phyloP scores from a whole-genome alignment of 2,329 filamentous ascomycete species.

The Emmonsiellopsis sp. region DNA sequence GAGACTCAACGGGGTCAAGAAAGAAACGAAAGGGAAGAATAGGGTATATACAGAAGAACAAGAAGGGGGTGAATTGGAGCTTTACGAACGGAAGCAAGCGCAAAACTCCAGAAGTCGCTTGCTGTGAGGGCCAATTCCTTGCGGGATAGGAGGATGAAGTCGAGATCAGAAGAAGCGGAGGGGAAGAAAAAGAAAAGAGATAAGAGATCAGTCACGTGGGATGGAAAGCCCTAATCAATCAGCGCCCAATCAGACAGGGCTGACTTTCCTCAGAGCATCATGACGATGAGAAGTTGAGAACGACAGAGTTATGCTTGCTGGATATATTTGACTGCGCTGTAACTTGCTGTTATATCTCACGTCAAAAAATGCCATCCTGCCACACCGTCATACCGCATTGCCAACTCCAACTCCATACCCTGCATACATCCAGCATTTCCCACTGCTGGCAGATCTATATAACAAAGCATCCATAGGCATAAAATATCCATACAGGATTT shows the following conservation, averaged over 20 bases:
- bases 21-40: neutral
- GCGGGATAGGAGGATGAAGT: conserved; percentile 4
- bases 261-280: neutral
- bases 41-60: neutral
- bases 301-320: too few relatives aligned
- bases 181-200: conserved; percentile 9
- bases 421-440: too few relatives aligned
- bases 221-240: neutral
- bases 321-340: too few relatives aligned
- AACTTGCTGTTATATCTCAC: too few relatives aligned
- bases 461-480: too few relatives aligned
- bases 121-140: conserved; percentile 7
- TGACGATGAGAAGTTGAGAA: too few relatives aligned
- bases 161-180: conserved; percentile 6
- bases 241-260: neutral
- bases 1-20: neutral
- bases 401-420: too few relatives aligned
- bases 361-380: too few relatives aligned
- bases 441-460: too few relatives aligned
- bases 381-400: too few relatives aligned
- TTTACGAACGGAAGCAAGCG: conserved; percentile 42
- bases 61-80: conserved; percentile 27
- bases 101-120: conserved; percentile 52
- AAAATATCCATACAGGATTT: too few relatives aligned
- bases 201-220: neutral